These are phyloP conservation scores for Vanrija sp. DNA, from an alignment of 1,284 basidiomycete species.

Conservation along the genomic window DNA sequence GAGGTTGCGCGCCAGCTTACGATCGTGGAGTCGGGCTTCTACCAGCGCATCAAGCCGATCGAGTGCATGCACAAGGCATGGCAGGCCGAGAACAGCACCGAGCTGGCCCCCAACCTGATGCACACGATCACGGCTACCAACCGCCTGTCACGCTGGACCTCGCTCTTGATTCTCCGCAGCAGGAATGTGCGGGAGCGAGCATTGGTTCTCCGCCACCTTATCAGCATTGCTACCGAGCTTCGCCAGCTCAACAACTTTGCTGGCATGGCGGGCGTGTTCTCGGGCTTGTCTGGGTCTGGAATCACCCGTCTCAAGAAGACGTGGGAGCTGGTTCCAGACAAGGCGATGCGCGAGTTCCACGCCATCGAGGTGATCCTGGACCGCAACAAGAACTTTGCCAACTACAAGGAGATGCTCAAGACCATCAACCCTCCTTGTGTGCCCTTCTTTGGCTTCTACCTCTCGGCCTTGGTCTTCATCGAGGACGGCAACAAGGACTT, in stretches of 20 bases:
- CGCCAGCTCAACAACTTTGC: constrained; percentile 90
- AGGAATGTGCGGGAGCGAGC: constrained; percentile 83
- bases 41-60: constrained; percentile 81
- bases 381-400: constrained; percentile 86
- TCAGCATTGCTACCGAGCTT: constrained; percentile 81
- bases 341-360: constrained; percentile 49
- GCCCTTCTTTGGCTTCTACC: constrained; percentile 95
- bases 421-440: constrained; percentile 90
- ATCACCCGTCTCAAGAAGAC: constrained; percentile 88
- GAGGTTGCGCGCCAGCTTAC: constrained; percentile 94
- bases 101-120: constrained; percentile 54
- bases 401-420: constrained; percentile 81
- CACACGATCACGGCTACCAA: constrained; percentile 87
- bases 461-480: constrained; percentile 93
- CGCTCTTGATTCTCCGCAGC: constrained; percentile 71
- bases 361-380: constrained; percentile 82
- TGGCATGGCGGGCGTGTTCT: constrained; percentile 93
- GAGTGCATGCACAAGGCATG: constrained; percentile 71
- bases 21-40: constrained; percentile 80
- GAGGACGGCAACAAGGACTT: constrained; percentile 94
- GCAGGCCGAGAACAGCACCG: constrained; percentile 21
- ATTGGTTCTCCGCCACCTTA: constrained; percentile 77
- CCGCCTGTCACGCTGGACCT: constrained; percentile 78
- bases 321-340: constrained; percentile 57
- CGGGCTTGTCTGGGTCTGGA: constrained; percentile 88